phyloP scores from a whole-genome alignment of 768 basidiomycete species.

The Ramaria sp. region DNA sequence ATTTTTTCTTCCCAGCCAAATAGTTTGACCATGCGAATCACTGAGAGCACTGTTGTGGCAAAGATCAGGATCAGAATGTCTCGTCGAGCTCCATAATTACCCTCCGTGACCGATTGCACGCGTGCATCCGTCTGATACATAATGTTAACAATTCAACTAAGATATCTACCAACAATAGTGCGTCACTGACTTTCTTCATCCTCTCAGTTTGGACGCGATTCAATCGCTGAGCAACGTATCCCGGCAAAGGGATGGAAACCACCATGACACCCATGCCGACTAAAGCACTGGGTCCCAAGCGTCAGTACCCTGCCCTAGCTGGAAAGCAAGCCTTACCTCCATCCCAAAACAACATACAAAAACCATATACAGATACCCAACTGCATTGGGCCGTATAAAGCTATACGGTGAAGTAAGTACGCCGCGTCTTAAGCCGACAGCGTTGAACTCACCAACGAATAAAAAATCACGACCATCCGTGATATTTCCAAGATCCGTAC shows the following conservation, averaged over 20 bases:
- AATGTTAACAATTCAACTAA: neutral
- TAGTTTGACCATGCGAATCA: conserved; percentile 59
- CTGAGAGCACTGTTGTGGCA: conserved; percentile 33
- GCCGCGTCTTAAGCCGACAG: conserved; percentile 17
- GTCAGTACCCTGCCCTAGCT: neutral
- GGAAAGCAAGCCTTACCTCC: conserved; percentile 25
- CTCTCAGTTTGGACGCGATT: conserved; percentile 37
- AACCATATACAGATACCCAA: conserved; percentile 29
- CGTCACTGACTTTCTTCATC: conserved; percentile 33
- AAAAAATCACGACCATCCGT: conserved; percentile 28
- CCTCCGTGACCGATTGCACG: conserved; percentile 51
- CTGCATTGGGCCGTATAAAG: conserved; percentile 31
- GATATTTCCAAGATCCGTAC: conserved; percentile 44
- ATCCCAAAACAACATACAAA: conserved; percentile 38
- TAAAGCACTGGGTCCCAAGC: conserved; percentile 31
- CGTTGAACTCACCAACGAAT: conserved; percentile 14
- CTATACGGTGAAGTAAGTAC: conserved; percentile 15
- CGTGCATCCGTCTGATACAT: conserved; percentile 39
- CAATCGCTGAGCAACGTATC: conserved; percentile 38
- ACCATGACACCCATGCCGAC: conserved; percentile 46
- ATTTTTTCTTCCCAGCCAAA: conserved; percentile 46
- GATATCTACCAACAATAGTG: neutral
- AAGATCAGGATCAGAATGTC: neutral
- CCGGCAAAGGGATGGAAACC: conserved; percentile 47
- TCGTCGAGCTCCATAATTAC: conserved; percentile 17